phyloP scores from a whole-genome alignment of 192 early-diverging fungal species.

The Podila epigama region DNA sequence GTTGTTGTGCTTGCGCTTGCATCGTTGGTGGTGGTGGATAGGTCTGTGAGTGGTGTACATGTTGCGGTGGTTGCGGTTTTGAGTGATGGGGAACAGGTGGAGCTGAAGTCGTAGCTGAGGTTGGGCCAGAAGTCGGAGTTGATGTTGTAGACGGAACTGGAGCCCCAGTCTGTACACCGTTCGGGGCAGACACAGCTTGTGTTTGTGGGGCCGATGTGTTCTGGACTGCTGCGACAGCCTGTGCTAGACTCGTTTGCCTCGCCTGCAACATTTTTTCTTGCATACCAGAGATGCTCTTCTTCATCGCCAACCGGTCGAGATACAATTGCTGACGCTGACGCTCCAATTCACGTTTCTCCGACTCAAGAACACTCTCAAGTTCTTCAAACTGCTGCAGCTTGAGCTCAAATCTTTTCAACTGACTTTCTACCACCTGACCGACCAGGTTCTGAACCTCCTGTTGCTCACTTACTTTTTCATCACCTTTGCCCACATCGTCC shows the following conservation, averaged over 20 bases:
- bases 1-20: no score
- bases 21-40: no score
- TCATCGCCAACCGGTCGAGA: conserved; percentile 67
- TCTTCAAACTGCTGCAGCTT: conserved; percentile 96
- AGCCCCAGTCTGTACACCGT: background rate
- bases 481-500: background rate
- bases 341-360: conserved; percentile 84
- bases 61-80: background rate
- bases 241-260: conserved; percentile 21
- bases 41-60: no score
- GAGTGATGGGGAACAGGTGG: background rate
- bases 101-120: background rate
- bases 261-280: conserved; percentile 46
- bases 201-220: conserved; percentile 14
- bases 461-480: background rate
- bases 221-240: conserved; percentile 1
- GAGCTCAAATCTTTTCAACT: conserved; percentile 88
- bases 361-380: conserved; percentile 87
- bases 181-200: no score
- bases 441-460: conserved; percentile 81
- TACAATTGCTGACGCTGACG: conserved; percentile 69
- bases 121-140: background rate
- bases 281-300: conserved; percentile 55
- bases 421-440: conserved; percentile 81
- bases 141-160: background rate